Evolutionary conservation across 2,329 filamentous ascomycete species (phyloP), one percentile per base, ranked within the genome.

Genomic region (Pseudodiploospora longispora): DNA sequence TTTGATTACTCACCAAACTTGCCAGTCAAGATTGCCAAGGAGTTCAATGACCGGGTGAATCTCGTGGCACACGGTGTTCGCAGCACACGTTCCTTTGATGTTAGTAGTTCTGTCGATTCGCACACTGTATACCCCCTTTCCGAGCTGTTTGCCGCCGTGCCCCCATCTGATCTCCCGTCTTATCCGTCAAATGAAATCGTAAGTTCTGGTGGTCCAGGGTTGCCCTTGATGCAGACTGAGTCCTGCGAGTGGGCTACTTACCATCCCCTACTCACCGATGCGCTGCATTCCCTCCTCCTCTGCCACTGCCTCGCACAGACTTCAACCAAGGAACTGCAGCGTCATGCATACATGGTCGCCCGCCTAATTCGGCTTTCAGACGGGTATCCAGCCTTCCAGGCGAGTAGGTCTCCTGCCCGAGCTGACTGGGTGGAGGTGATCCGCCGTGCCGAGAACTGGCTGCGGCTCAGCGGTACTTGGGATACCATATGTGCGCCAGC

Each of bases 371-470:
- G 86, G 19, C 73, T 93, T 27, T 81, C 79, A 40, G 85, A 93
- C 55, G 87, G 86, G 4, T 90, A 87, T 54, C 87, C 87, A 0
- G 76, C 91, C 40, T 91, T 94, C 58, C 80, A 89, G 50, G 74
- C 81, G 1, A 80, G 82, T 27, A 74, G 83, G 40, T 84, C 79
- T 4, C 81, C 85, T 1, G 81, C 85, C 2, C 80, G 85, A 41
- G 77, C 82, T 3, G 87, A 94, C 63, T 94, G 87, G 87, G 78
- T 83, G 39, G 85, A 91, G 62, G 72, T 91, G 0, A 62, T 93
- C 7, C 75, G 81, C 0, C 75, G 78, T 30, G 73, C 76, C 1
- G 72, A 78, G 31, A 85, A 87, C 57, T 88, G 83, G 82, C 72
- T 91, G 41, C 72, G 76, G 6, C 71, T 93, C 6, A 59, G 64